Percentiles rank a stretch among this genome's conserved stretches.
These are phyloP conservation scores for Talaromyces sp. DNA, from an alignment of 2,329 filamentous ascomycete genomes.

Conservation along the genomic window DNA sequence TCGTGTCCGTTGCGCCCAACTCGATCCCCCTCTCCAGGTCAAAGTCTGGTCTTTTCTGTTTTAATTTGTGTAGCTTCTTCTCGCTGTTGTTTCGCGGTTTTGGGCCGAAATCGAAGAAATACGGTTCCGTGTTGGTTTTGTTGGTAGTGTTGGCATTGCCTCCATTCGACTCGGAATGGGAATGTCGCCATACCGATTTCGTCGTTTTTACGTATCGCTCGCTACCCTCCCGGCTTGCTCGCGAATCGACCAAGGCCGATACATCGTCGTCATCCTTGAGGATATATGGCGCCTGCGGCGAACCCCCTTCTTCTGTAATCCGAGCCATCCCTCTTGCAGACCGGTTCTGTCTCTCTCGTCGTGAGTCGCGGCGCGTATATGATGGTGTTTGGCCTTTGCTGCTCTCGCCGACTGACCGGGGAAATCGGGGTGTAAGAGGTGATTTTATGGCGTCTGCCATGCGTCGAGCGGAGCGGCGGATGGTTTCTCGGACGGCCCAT, in stretches of 20 bases:
- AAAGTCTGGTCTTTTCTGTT: slow-evolving; percentile 1
- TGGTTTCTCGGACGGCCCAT: slow-evolving; percentile 71
- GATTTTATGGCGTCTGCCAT: slow-evolving; percentile 27
- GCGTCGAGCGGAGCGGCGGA: slow-evolving; percentile 62
- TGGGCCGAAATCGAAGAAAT: neutral
- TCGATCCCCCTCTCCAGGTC: slow-evolving; percentile 16
- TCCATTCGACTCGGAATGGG: neutral
- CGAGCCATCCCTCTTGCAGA: slow-evolving; percentile 8
- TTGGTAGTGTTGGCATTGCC: neutral
- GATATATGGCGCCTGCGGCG: neutral
- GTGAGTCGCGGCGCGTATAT: neutral
- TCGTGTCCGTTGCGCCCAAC: slow-evolving; percentile 8
- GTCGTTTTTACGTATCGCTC: neutral
- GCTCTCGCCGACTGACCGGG: slow-evolving; percentile 21
- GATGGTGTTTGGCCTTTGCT: neutral
- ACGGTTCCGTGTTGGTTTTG: neutral
- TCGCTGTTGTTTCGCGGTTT: neutral
- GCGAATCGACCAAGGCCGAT: neutral
- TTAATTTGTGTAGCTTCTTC: neutral
- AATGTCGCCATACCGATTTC: neutral
- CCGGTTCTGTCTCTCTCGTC: neutral
- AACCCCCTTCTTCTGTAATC: neutral
- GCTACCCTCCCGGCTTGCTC: neutral
- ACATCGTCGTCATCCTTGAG: neutral
- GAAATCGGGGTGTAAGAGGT: slow-evolving; percentile 25